Percentiles rank a stretch among this genome's conserved stretches.
These are phyloP conservation scores for Diplodia mutila DNA, from an alignment of 2,329 filamentous ascomycete species.

Conservation along the genomic window DNA sequence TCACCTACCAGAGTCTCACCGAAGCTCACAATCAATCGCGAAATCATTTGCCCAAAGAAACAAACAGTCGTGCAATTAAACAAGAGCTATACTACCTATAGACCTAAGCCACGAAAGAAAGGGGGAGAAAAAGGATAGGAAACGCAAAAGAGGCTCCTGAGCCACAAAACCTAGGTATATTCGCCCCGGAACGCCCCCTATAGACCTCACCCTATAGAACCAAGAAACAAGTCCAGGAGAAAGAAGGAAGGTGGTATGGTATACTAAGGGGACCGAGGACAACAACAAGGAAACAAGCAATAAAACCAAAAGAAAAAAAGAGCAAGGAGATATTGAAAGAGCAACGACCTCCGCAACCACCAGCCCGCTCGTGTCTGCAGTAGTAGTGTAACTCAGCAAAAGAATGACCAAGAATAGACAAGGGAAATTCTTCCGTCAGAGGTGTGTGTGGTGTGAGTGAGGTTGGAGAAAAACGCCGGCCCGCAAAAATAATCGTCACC, in stretches of 20 bases:
- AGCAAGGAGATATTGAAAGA: not conserved
- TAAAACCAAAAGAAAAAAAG: not conserved
- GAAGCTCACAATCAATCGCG: not conserved
- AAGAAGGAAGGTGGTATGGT: constrained; percentile 20
- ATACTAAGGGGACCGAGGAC: not conserved
- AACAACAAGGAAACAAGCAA: not conserved
- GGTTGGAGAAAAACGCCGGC: not conserved
- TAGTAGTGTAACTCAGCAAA: not conserved
- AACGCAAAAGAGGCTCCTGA: not conserved
- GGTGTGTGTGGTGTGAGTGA: not conserved
- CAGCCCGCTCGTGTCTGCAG: constrained; percentile 6
- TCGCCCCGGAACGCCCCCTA: constrained; percentile 1
- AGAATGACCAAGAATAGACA: constrained; percentile 2
- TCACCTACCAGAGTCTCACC: not conserved
- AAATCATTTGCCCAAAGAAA: not conserved
- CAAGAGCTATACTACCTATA: constrained; percentile 6
- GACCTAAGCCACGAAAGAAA: not conserved
- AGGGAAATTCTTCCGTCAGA: not conserved
- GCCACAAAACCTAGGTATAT: constrained; percentile 12
- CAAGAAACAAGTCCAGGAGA: not conserved
- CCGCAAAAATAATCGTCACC: not conserved
- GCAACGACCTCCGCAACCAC: not conserved
- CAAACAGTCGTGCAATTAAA: constrained; percentile 15
- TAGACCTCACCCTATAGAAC: not conserved
- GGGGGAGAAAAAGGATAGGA: not conserved